Percentiles rank a stretch among this genome's conserved stretches.
phyloP scores from a whole-genome alignment of 2,329 filamentous ascomycete species.

The Alternaria viburni region DNA sequence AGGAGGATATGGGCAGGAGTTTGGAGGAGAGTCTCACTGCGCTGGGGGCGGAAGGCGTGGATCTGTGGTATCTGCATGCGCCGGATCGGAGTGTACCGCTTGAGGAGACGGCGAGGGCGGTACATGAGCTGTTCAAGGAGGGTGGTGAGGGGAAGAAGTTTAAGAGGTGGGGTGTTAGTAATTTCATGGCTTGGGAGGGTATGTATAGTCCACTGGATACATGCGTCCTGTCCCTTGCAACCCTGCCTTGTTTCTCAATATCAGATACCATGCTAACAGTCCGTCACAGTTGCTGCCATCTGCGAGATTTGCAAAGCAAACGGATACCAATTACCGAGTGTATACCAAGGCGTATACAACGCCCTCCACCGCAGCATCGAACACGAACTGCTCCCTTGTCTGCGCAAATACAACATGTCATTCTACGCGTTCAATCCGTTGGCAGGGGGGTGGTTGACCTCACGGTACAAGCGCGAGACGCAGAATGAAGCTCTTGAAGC shows the following conservation, averaged over 20 bases:
- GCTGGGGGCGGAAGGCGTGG: constrained; percentile 45
- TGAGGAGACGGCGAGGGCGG: constrained; percentile 55
- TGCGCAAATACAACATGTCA: constrained; percentile 22
- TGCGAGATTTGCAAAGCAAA: constrained; percentile 53
- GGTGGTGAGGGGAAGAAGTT: constrained; percentile 47
- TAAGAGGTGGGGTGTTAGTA: constrained; percentile 54
- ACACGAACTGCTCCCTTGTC: constrained; percentile 27
- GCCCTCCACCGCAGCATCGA: constrained; percentile 24
- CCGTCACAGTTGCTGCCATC: constrained; percentile 51
- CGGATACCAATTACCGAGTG: constrained; percentile 52
- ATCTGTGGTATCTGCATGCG: constrained; percentile 56
- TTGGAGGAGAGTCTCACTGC: constrained; percentile 48
- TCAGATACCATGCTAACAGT: not conserved
- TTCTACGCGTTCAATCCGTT: constrained; percentile 29
- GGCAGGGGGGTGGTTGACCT: constrained; percentile 25
- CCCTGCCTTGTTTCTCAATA: no score
- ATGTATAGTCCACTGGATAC: no score
- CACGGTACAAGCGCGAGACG: constrained; percentile 55
- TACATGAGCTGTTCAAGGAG: constrained; percentile 55
- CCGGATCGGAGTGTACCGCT: constrained; percentile 53
- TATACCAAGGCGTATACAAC: constrained; percentile 53
- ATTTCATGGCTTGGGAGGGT: constrained; percentile 47
- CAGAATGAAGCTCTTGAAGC: constrained; percentile 42
- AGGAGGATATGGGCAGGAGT: constrained; percentile 34
- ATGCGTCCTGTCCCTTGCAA: no score